Base-by-base conservation (phyloP, 192 early-diverging fungal species). In the Backusella mclennaniae region DNA sequence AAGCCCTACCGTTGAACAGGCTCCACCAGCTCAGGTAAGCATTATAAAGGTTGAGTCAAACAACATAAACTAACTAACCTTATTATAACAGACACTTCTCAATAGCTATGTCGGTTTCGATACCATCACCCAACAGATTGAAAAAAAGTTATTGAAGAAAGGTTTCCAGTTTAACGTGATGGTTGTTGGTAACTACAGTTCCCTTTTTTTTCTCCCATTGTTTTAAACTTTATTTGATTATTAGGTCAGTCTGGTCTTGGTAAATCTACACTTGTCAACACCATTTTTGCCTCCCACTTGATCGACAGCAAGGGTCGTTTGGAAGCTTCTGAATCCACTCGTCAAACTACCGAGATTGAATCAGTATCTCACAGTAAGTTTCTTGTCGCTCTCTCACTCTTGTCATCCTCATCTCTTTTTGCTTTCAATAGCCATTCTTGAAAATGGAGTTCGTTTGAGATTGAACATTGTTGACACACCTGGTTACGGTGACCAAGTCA, bases 161-260 rank as follows among this genome's bases (percentile, higher is more conserved):
- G 96, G 96, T 63, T 99, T 99, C 88, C 92, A 94, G 79, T 96
- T 99, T 83, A 99, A 98, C 85, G 83, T 99, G 71, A 98, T 99
- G 89, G 94, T 98, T 44, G 97, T 99, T 76, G 95, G 95, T 94
- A 59, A 76, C 90, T 26, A 93, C 92, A 84, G 39, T 2, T n/a
- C 36, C 35, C 7, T 3, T 3, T 2, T 26, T 67, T 29, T 31
- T 69, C 15, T 44, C 9, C 6, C 6, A 68, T 4, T 15, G 35
- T 36, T 23, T 53, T 44, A 68, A 67, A 69, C 19, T 19, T 36
- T 67, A 21, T 74, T 63, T 36, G 31, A 73, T 56, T 73, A 92
- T 35, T 68, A 68, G 97, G 97, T 74, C 94, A 96, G 85, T 93
- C 96, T 49, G 97, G 97, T 29, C 88, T 98, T 79, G 97, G 97